Evolutionary conservation across 176 grass and related monocot species (phyloP).

Genomic region (Themeda triandra): DNA sequence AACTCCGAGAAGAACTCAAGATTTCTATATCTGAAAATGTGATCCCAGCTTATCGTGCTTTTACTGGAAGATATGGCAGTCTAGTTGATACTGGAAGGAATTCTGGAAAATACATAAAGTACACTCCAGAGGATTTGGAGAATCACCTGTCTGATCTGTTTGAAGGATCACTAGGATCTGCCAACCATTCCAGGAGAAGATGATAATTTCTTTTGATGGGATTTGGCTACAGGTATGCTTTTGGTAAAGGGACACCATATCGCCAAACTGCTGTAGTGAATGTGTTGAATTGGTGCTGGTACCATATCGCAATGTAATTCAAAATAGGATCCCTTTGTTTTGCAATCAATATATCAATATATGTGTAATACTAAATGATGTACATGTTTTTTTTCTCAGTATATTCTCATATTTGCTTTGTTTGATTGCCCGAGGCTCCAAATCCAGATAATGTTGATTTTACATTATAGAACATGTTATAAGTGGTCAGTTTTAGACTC

Average conservation of each 20-base stretch:
- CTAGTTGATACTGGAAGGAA: slow-evolving; percentile 71
- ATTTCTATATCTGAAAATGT: slow-evolving; percentile 96
- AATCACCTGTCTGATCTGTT: slow-evolving; percentile 80
- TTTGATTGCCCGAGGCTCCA: slow-evolving; percentile 7
- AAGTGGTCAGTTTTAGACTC: background rate
- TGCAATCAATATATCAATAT: slow-evolving; percentile 10
- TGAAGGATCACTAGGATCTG: slow-evolving; percentile 64
- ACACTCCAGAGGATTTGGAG: slow-evolving; percentile 85
- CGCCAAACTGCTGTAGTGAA: slow-evolving; percentile 13
- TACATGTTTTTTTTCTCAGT: slow-evolving; percentile 33
- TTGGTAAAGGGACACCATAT: slow-evolving; percentile 33
- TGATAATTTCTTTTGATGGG: slow-evolving; percentile 30
- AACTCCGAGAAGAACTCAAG: slow-evolving; percentile 89
- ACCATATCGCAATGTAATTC: slow-evolving; percentile 33
- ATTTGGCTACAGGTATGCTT: slow-evolving; percentile 46
- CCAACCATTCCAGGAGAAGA: slow-evolving; percentile 63
- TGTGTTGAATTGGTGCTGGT: slow-evolving; percentile 2
- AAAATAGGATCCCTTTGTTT: slow-evolving; percentile 26
- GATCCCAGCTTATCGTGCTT: slow-evolving; percentile 92
- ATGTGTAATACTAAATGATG: slow-evolving; percentile 32
- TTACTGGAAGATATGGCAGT: slow-evolving; percentile 79
- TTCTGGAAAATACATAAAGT: slow-evolving; percentile 76
- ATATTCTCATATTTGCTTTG: slow-evolving; percentile 17
- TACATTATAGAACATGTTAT: background rate
- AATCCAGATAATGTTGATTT: background rate